A percentile compares a stretch with the other conserved stretches of the same genome.
These are phyloP conservation scores for Blastocystis sp. DNA, from an alignment of 352 stramenopile species.

Conservation along the genomic window DNA sequence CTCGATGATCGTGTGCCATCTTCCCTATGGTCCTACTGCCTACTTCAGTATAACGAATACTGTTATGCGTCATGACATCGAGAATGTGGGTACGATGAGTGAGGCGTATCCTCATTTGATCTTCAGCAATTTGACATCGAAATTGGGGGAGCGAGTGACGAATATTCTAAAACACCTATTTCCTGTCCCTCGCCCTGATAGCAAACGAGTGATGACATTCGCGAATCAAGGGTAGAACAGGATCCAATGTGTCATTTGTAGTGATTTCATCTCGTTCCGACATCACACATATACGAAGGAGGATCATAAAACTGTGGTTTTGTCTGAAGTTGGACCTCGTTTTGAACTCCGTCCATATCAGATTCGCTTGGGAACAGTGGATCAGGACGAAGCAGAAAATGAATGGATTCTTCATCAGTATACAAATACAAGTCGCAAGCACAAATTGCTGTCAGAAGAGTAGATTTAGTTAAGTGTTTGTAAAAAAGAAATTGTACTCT, in stretches of 20 bases:
- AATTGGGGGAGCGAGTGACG: conserved; percentile 84
- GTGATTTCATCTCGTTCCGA: conserved; percentile 97
- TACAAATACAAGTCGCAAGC: conserved; percentile 98
- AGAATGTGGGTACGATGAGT: conserved; percentile 83
- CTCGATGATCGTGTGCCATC: conserved; percentile 92
- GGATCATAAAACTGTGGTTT: conserved; percentile 37
- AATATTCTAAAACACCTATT: conserved; percentile 99
- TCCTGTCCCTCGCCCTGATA: conserved; percentile 89
- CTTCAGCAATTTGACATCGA: conserved; percentile 88
- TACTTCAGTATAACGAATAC: conserved; percentile 94
- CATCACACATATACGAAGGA: conserved; percentile 75
- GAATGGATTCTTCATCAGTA: conserved; percentile 98
- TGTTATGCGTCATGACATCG: conserved; percentile 96
- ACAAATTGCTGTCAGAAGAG: conserved; percentile 62
- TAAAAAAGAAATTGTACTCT: neutral
- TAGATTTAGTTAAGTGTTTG: neutral
- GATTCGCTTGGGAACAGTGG: conserved; percentile 90
- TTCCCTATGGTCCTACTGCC: conserved; percentile 93
- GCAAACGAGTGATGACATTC: conserved; percentile 92
- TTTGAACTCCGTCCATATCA: conserved; percentile 97
- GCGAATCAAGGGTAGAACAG: conserved; percentile 76
- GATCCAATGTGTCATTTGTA: neutral
- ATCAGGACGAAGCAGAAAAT: conserved; percentile 96
- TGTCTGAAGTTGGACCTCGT: conserved; percentile 81
- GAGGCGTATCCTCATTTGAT: conserved; percentile 91